Conservation (phyloP, 345 rosid genomes). For the Populus pruinosa region DNA sequence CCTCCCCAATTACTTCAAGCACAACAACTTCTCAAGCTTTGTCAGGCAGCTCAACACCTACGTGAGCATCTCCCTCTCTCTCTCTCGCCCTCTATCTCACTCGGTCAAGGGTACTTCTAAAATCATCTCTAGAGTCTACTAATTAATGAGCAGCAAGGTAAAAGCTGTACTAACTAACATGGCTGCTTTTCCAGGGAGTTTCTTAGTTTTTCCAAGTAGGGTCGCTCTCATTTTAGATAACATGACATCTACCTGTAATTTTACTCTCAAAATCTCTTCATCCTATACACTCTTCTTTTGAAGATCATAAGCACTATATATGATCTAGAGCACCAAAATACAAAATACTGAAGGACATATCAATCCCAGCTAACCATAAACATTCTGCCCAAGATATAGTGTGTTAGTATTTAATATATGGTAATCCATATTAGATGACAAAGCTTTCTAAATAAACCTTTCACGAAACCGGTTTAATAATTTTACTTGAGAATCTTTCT, state of each 20-base stretch:
- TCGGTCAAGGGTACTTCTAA: background rate
- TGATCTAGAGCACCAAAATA: no score
- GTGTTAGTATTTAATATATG: background rate
- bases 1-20: constrained; percentile 31
- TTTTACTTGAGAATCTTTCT: background rate
- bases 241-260: background rate
- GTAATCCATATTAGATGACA: background rate
- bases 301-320: background rate
- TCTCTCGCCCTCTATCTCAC: background rate
- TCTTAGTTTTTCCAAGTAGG: background rate
- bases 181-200: background rate
- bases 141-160: background rate
- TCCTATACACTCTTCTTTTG: background rate
- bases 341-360: background rate
- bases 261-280: background rate
- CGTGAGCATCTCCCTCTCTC: constrained; percentile 2
- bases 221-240: background rate
- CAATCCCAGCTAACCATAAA: background rate
- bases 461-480: background rate
- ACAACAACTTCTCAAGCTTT: constrained; percentile 26
- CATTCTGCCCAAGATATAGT: background rate
- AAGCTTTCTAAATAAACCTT: background rate
- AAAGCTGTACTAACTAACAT: background rate
- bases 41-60: constrained; percentile 27
- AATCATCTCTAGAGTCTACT: background rate